Evolutionary conservation across 148 eudicot genomes (phyloP), one percentile per base, ranked within the genome.

Genomic region (Suaeda aralocaspica): DNA sequence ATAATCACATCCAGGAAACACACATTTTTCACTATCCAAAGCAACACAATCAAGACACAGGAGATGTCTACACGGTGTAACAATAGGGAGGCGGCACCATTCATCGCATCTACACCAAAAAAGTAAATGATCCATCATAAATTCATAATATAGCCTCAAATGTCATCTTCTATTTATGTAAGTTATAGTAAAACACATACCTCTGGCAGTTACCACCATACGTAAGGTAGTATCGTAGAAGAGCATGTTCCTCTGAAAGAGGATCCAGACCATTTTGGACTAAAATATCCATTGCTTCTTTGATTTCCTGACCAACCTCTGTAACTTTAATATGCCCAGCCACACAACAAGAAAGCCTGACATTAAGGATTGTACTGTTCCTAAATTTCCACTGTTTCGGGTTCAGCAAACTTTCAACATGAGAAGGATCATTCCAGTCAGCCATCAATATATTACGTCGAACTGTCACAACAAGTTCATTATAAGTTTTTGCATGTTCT

Each of bases 401-500:
- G 66, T 93, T 93, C 70, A 93, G 83, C 68, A 93, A 84, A 83
- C 98, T 93, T 79, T 93, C 96, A 74, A 88, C 95, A 78, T 93
- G 98, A 75, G 92, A 86, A 49, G 98, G 90, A 78, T 93, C 98
- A 78, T 91, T 93, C 98, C 98, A 93, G 72, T 93, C 98, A 59
- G 98, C 98, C 92, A 90, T 78, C 61, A 93, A 73, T 69, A 93
- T 91, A 74, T 93, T 93, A 36, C 98, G 92, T 34, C 91, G 83
- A 70, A 93, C 89, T 36, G 98, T 93, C 60, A 85, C 92, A 36
- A 91, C 96, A 55, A 93, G 83, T 77, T 93, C 96, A 78, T 93
- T 93, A 69, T 93, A 93, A 81, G 88, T 85, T 77, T 76, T 84
- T 66, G 96, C 92, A 66, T 93, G 98, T 63, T 85, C 87, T 75